A percentile compares a stretch with the other conserved stretches of the same genome.
Conservation (phyloP, 306 rosid genomes). For the Malus sieversii region DNA sequence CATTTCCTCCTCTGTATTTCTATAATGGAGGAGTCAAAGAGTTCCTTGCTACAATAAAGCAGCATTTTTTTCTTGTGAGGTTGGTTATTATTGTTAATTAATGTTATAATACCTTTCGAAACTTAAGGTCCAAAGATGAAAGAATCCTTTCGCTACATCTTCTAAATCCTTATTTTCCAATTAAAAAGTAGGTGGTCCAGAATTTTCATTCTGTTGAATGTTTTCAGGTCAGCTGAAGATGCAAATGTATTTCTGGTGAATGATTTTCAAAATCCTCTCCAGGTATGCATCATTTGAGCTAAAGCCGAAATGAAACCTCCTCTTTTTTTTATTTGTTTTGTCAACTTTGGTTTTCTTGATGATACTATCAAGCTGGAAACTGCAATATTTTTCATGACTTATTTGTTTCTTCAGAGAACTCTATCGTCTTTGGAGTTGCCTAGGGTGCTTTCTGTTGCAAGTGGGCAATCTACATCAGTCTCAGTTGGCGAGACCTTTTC, state of each 20-base stretch:
- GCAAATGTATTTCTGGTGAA: conserved; percentile 78
- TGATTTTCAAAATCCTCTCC: conserved; percentile 89
- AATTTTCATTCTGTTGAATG: conserved; percentile 15
- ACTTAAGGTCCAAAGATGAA: not conserved
- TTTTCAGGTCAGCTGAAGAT: conserved; percentile 84
- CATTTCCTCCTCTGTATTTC: conserved; percentile 84
- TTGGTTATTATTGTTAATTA: conserved; percentile 30
- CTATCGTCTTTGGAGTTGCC: conserved; percentile 94
- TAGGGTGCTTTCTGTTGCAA: conserved; percentile 60
- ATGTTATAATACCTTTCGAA: not conserved
- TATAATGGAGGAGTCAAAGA: conserved; percentile 98
- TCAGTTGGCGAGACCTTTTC: conserved; percentile 41
- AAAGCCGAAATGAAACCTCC: not conserved
- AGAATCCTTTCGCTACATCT: not conserved
- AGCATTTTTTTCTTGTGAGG: conserved; percentile 84
- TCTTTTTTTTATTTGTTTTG: not conserved
- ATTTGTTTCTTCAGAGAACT: conserved; percentile 60
- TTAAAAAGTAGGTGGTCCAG: not conserved
- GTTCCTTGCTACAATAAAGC: conserved; percentile 92
- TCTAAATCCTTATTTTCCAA: not conserved
- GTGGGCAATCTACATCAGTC: conserved; percentile 40
- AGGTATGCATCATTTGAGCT: conserved; percentile 38
- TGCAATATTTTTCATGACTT: conserved; percentile 25
- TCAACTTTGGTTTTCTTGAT: not conserved
- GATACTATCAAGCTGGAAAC: not conserved